Evolutionary conservation across 1,284 basidiomycete genomes (phyloP), one percentile per base, ranked within the genome.

Genomic region (Cutaneotrichosporon spelunceum): DNA sequence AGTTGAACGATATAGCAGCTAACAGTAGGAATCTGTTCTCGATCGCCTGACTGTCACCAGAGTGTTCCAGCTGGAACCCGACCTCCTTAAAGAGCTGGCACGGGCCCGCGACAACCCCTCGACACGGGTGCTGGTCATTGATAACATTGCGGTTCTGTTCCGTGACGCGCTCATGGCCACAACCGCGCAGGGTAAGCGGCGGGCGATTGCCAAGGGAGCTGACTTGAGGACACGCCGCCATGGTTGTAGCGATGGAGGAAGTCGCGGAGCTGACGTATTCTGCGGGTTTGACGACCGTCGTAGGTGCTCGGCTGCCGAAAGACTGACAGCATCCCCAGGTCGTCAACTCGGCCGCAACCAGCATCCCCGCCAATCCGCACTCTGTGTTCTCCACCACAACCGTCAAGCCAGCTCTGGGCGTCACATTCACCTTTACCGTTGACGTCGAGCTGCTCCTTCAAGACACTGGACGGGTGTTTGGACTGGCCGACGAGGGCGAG

Each of bases 371-470:
- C 26, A 78, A 78, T 60, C 67, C 70, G 1, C 63, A 66, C 2
- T 78, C 77, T 4, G 47, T 60, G 0, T 79, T 79, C 66, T 74
- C 74, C 24, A 67, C 69, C 7, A 74, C 73, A 13, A 70, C 70
- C 10, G 63, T 70, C 59, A 77, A 78, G 57, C 78, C 78, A 5
- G 63, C 73, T 2, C 68, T 78, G 0, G 76, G 78, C 5, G 64
- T 70, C 11, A 59, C 72, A 1, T 75, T 77, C 53, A 68, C 73
- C 0, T 77, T 70, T 64, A 65, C 62, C 27, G 60, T 66, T 6
- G 78, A 79, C 58, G 59, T 73, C 11, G 72, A 73, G 26, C 65
- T 79, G 1, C 63, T 79, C 7, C 45, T 79, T 0, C 77, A 79
- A 60, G 73, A 74, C 55, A 76, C 74, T 4, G 72, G 71, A 2